Base-by-base conservation (phyloP, 192 early-diverging fungal species). In the Entomortierella lignicola region DNA sequence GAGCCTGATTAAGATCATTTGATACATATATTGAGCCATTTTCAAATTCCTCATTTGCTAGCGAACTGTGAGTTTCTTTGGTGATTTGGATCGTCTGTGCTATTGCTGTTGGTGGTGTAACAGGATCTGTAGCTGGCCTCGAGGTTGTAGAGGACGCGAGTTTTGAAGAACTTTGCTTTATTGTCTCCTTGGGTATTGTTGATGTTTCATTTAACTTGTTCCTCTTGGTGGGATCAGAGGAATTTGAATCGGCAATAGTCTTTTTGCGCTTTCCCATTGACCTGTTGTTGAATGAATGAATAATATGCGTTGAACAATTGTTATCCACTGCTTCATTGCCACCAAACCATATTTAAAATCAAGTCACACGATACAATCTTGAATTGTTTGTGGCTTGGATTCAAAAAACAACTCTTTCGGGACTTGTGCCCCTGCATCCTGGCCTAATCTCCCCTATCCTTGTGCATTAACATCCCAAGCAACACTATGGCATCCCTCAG, bases 401-500 rank as follows among this genome's bases (percentile, higher is more conserved):
- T 57, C 18, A n/a, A 57, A 57, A 57, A 31, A 30, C 25, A 57
- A 57, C 55, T 32, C 55, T 32, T 54, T 54, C 52, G 52, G 52
- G 52, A 29, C 23, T 54, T 30, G 48, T 15, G n/a, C 52, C 52
- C 52, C 27, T 25, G 21, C 52, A 54, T 54, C 25, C 23, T 37
- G 25, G 52, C 55, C 52, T 30, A 34, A 57, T 57, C 30, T n/a
- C 31, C 32, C n/a, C n/a, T n/a, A 23, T 29, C 27, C 53, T 57
- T 57, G 55, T 60, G 41, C 59, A 44, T 60, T 60, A 39, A 44
- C 41, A 29, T 55, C 59, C 41, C 43, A 23, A 41, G 20, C 60
- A 30, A 17, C 50, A 17, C 48, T 18, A 72, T 72, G 71, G 61
- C 71, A 26, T 72, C 61, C 25, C 55, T 72, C 56, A 23, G 54